A percentile compares a stretch with the other conserved stretches of the same genome.
Evolutionary conservation across 1,284 basidiomycete genomes (phyloP).

Genomic region (Lignosus rhinocerotis): DNA sequence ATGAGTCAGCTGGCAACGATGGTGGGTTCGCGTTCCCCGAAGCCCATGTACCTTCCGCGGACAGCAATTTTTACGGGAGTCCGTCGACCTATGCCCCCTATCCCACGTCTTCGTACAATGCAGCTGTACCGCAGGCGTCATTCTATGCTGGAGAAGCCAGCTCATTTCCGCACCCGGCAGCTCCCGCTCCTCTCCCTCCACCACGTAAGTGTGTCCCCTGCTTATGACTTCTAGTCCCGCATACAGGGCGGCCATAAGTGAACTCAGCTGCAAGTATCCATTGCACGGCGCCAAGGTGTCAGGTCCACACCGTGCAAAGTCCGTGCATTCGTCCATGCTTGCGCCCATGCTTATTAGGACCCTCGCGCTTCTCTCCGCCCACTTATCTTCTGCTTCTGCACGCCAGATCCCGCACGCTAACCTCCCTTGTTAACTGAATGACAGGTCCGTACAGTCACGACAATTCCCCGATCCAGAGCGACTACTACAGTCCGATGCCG

Average conservation of each 20-base stretch:
- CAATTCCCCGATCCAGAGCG: slow-evolving; percentile 12
- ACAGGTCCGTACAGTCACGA: slow-evolving; percentile 19
- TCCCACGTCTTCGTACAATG: slow-evolving; percentile 5
- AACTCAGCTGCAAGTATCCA: no score
- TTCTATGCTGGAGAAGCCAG: slow-evolving; percentile 11
- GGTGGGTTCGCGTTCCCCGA: slow-evolving; percentile 28
- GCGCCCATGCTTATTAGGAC: background rate
- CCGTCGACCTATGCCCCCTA: slow-evolving; percentile 12
- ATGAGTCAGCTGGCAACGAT: slow-evolving; percentile 1
- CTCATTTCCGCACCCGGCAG: slow-evolving; percentile 7
- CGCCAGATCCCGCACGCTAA: background rate
- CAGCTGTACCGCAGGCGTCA: slow-evolving; percentile 6
- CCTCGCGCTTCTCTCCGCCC: background rate
- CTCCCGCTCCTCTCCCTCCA: slow-evolving; percentile 10
- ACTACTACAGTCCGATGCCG: slow-evolving; percentile 8
- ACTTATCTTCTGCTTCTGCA: background rate
- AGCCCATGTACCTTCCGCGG: slow-evolving; percentile 16
- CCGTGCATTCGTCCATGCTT: slow-evolving; percentile 1
- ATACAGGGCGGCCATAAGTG: slow-evolving; percentile 6
- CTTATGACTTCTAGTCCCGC: slow-evolving; percentile 1
- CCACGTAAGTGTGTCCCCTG: slow-evolving; percentile 22
- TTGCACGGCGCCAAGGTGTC: background rate
- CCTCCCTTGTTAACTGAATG: slow-evolving; percentile 3
- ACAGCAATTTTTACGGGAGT: slow-evolving; percentile 5
- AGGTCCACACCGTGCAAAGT: background rate